A percentile compares a stretch with the other conserved stretches of the same genome.
Evolutionary conservation across 805 yeast species (phyloP).

Genomic region (Danielozyma ontarioensis): DNA sequence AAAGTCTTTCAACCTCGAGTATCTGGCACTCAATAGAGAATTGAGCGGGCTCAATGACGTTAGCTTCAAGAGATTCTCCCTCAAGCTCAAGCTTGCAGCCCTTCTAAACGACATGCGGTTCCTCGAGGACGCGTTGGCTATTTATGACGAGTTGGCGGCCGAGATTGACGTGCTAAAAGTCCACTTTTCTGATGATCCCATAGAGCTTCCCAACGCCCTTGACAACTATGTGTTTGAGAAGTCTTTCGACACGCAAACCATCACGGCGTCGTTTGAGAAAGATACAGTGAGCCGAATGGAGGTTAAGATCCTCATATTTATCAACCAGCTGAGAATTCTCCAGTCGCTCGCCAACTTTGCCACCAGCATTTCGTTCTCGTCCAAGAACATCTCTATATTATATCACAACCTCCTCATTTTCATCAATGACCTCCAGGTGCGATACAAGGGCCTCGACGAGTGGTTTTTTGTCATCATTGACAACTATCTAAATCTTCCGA

Average conservation of each 20-base stretch:
- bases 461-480: conserved; percentile 36
- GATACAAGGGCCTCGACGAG: conserved; percentile 23
- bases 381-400: conserved; percentile 35
- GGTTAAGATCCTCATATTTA: conserved; percentile 23
- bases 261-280: neutral
- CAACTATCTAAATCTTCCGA: conserved; percentile 29
- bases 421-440: conserved; percentile 30
- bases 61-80: conserved; percentile 22
- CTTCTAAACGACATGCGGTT: conserved; percentile 52
- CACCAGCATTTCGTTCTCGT: conserved; percentile 34
- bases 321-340: conserved; percentile 29
- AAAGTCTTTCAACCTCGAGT: conserved; percentile 41
- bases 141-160: conserved; percentile 43
- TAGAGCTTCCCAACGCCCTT: conserved; percentile 1
- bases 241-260: conserved; percentile 1
- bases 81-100: conserved; percentile 48
- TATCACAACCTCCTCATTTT: conserved; percentile 33
- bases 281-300: neutral
- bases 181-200: conserved; percentile 9
- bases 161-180: conserved; percentile 11
- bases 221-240: conserved; percentile 6
- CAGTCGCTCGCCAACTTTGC: conserved; percentile 33
- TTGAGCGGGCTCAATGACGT: conserved; percentile 3
- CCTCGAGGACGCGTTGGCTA: conserved; percentile 53
- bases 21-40: conserved; percentile 8